A percentile compares a stretch with the other conserved stretches of the same genome.
phyloP scores from a whole-genome alignment of 78 protist genomes.

The Dictyostelium discoideum region DNA sequence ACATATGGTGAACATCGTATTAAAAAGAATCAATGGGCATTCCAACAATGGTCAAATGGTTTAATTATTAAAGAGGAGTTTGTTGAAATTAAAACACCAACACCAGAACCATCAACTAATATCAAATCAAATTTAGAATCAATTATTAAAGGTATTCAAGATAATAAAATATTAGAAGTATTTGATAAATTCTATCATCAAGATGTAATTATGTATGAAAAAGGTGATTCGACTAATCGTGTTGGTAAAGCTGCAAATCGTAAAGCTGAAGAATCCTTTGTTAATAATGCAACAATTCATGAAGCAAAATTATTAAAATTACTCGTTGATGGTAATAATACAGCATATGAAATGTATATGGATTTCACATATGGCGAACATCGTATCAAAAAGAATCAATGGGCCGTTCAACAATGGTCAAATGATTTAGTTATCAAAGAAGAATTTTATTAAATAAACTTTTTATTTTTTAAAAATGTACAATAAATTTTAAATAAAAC shows the following conservation, averaged over 20 bases:
- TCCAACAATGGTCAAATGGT: background rate
- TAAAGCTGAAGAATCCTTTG: constrained; percentile 49
- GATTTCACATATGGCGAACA: too few relatives aligned
- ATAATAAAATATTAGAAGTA: constrained; percentile 22
- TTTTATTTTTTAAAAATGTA: too few relatives aligned
- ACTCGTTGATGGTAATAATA: background rate
- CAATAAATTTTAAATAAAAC: too few relatives aligned
- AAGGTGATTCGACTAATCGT: constrained; percentile 38
- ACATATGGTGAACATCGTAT: background rate
- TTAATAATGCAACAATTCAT: constrained; percentile 19
- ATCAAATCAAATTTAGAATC: background rate
- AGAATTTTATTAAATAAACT: too few relatives aligned
- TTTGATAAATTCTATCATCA: constrained; percentile 20
- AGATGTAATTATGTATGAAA: background rate
- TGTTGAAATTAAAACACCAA: background rate
- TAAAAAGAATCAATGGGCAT: background rate
- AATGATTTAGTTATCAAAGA: too few relatives aligned
- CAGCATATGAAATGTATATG: background rate
- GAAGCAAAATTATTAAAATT: background rate
- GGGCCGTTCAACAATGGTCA: too few relatives aligned
- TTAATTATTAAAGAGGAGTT: background rate
- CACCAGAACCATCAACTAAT: too few relatives aligned
- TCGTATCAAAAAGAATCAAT: too few relatives aligned
- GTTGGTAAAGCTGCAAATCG: constrained; percentile 37
- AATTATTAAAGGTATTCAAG: constrained; percentile 17